These are phyloP conservation scores for Chrysanthemum seticuspe DNA, from an alignment of 129 eudicot genomes.

Conservation along the genomic window DNA sequence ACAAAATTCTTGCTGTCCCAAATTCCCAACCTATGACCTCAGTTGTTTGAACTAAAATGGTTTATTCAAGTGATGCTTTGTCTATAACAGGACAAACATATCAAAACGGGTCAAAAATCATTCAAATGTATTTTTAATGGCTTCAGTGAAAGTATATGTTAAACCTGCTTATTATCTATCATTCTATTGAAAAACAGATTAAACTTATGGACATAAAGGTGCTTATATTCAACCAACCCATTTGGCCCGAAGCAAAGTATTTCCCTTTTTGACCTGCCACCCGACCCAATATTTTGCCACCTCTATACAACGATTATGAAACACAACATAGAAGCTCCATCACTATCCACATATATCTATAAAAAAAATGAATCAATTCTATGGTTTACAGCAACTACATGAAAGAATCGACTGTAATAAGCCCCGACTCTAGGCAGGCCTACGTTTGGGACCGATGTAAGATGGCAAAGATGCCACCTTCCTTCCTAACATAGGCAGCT, in stretches of 20 bases:
- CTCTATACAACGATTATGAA: background rate
- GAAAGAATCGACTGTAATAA: constrained; percentile 17
- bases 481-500: constrained; percentile 75
- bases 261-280: background rate
- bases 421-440: constrained; percentile 31
- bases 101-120: too few relatives aligned
- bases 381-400: constrained; percentile 8
- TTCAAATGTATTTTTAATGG: too few relatives aligned
- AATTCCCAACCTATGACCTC: background rate
- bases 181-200: too few relatives aligned
- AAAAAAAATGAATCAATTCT: constrained; percentile 7
- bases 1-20: background rate
- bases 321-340: constrained; percentile 8
- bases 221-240: background rate
- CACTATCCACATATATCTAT: constrained; percentile 2
- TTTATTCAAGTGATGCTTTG: background rate
- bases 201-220: background rate
- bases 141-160: too few relatives aligned
- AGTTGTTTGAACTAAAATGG: background rate
- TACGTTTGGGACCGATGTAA: constrained; percentile 42
- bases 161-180: too few relatives aligned
- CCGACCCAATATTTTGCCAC: background rate
- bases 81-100: too few relatives aligned
- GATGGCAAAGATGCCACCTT: constrained; percentile 57
- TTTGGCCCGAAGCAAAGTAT: background rate